These are phyloP conservation scores for Betula pendula DNA, from an alignment of 306 rosid genomes.

Conservation along the genomic window DNA sequence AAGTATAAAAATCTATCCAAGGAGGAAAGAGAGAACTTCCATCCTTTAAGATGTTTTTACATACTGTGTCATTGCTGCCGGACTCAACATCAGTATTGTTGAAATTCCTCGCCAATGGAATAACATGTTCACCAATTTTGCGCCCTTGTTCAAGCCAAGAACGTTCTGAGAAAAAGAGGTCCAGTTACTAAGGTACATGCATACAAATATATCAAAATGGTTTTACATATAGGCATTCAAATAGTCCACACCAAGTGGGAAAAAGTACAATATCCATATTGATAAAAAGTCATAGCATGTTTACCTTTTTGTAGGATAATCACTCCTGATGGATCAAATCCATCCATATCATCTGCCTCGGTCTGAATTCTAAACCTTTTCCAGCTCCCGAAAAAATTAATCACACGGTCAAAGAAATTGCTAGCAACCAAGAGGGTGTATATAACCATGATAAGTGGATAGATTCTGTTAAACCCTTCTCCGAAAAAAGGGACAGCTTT, in stretches of 20 bases:
- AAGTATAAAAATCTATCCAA: too few relatives aligned
- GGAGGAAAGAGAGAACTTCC: conserved; percentile 8
- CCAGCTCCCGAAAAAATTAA: conserved; percentile 87
- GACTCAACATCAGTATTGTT: conserved; percentile 61
- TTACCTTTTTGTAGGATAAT: conserved; percentile 90
- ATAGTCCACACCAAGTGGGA: conserved; percentile 12
- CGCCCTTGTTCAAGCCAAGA: conserved; percentile 87
- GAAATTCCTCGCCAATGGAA: conserved; percentile 88
- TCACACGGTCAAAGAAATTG: conserved; percentile 82
- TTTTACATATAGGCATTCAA: background rate
- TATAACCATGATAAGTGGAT: conserved; percentile 95
- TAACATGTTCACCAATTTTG: conserved; percentile 86
- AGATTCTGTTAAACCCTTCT: conserved; percentile 71
- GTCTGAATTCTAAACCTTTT: conserved; percentile 74
- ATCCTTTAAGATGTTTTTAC: conserved; percentile 12
- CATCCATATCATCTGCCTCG: conserved; percentile 89
- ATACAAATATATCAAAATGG: background rate
- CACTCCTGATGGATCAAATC: conserved; percentile 90
- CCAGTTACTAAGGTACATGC: conserved; percentile 17
- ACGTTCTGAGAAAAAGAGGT: conserved; percentile 54
- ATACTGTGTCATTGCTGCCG: conserved; percentile 58
- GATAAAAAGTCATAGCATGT: conserved; percentile 25
- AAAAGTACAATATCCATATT: background rate
- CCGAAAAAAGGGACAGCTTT: conserved; percentile 91
- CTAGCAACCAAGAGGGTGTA: conserved; percentile 93